Evolutionary conservation across 2,329 filamentous ascomycete species (phyloP).

Genomic region (Pyrenochaeta sp.): DNA sequence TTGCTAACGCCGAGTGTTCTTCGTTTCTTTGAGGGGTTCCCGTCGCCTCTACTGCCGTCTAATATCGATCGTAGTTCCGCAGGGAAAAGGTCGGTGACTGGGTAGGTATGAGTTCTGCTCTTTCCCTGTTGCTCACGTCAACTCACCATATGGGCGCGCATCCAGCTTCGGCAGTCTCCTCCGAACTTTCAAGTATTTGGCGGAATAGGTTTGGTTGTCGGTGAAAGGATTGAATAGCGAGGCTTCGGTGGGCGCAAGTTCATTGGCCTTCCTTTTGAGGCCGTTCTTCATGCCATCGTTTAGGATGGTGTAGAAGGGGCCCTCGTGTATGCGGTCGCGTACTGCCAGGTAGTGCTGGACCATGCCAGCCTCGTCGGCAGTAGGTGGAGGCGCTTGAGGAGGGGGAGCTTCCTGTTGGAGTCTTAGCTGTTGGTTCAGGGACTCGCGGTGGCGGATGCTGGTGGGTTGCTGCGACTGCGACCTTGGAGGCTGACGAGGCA

Average conservation of each 20-base stretch:
- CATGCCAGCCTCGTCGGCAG: conserved; percentile 55
- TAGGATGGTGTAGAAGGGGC: conserved; percentile 66
- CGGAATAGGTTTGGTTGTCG: conserved; percentile 67
- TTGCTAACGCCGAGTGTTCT: conserved; percentile 45
- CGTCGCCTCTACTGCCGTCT: conserved; percentile 46
- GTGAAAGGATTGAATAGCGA: conserved; percentile 66
- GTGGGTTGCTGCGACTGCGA: conserved; percentile 5
- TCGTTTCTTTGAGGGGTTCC: conserved; percentile 39
- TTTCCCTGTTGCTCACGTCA: neutral
- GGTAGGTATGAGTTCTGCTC: conserved; percentile 11
- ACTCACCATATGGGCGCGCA: conserved; percentile 64
- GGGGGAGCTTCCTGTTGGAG: conserved; percentile 41
- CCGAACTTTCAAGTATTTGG: conserved; percentile 65
- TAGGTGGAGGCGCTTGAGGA: conserved; percentile 51
- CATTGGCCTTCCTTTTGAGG: conserved; percentile 47
- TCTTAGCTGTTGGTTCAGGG: conserved; percentile 27
- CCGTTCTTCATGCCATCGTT: conserved; percentile 57
- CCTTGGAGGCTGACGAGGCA: conserved; percentile 7
- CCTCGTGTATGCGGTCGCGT: conserved; percentile 65
- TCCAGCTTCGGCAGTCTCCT: conserved; percentile 63
- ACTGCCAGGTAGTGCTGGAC: conserved; percentile 61
- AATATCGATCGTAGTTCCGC: conserved; percentile 65
- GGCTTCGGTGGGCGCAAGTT: conserved; percentile 49
- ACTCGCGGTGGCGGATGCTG: conserved; percentile 5
- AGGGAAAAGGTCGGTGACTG: conserved; percentile 67